Evolutionary conservation across 169 alveolate genomes (phyloP).

Genomic region (Cryptosporidium sp.): DNA sequence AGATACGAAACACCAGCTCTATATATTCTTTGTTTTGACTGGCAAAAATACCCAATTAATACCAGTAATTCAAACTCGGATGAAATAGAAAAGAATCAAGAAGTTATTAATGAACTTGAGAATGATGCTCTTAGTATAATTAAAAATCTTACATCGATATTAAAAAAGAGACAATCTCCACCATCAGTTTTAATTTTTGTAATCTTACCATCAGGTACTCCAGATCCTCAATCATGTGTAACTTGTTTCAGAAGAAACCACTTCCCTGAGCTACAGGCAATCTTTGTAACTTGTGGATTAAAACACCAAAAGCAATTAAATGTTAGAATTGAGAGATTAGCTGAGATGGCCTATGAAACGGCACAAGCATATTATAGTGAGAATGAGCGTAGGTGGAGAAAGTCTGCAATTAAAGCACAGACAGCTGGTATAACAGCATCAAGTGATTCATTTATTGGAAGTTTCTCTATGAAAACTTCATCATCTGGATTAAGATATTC

Average conservation of each 20-base stretch:
- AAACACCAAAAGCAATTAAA: conserved; percentile 62
- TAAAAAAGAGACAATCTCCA: conserved; percentile 62
- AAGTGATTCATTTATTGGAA: conserved; percentile 16
- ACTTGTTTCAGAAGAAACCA: conserved; percentile 64
- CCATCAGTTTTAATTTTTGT: conserved; percentile 71
- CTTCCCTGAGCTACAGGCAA: conserved; percentile 67
- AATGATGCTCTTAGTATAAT: conserved; percentile 39
- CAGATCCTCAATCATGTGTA: conserved; percentile 72
- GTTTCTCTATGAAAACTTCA: conserved; percentile 22
- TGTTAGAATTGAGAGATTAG: conserved; percentile 62
- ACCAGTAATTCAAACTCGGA: neutral
- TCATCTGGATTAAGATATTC: conserved; percentile 44
- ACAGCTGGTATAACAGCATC: conserved; percentile 53
- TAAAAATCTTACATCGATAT: conserved; percentile 8
- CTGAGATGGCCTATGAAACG: conserved; percentile 70
- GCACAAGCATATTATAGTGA: conserved; percentile 68
- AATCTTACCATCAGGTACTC: conserved; percentile 64
- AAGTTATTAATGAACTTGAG: conserved; percentile 37
- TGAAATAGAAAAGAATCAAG: neutral
- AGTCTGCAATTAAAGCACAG: conserved; percentile 69
- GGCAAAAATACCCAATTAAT: conserved; percentile 46
- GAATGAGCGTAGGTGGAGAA: conserved; percentile 73
- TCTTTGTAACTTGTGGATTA: conserved; percentile 66
- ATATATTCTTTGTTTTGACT: conserved; percentile 58
- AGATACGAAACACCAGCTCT: conserved; percentile 73